These are phyloP conservation scores for Aspergillus japonicus DNA, from an alignment of 2,329 filamentous ascomycete genomes.

Conservation along the genomic window DNA sequence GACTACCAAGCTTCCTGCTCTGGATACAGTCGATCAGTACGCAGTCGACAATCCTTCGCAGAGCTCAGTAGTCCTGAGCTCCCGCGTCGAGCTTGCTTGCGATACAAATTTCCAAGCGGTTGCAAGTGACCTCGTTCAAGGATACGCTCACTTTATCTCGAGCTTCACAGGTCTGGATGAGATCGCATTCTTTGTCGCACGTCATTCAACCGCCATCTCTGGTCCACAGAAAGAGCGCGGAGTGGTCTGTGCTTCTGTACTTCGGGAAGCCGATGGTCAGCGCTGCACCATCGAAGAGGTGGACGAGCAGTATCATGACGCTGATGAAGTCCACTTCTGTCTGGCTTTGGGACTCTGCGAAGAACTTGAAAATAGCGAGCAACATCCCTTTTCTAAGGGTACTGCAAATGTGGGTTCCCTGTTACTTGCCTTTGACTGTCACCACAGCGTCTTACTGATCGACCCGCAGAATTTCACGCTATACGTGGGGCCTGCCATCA, in stretches of 20 bases:
- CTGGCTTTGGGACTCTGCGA: slow-evolving; percentile 17
- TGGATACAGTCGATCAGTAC: slow-evolving; percentile 29
- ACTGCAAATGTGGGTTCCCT: slow-evolving; percentile 16
- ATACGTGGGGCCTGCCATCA: slow-evolving; percentile 8
- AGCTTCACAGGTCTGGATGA: slow-evolving; percentile 28
- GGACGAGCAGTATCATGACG: slow-evolving; percentile 11
- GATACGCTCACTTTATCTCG: slow-evolving; percentile 28
- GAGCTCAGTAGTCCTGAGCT: slow-evolving; percentile 8
- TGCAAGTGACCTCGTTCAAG: slow-evolving; percentile 18
- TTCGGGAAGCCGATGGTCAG: neutral
- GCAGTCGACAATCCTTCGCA: slow-evolving; percentile 11
- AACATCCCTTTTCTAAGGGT: neutral
- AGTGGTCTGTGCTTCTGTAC: slow-evolving; percentile 17
- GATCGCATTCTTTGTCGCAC: slow-evolving; percentile 22
- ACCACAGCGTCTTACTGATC: slow-evolving; percentile 10
- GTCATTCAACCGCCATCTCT: slow-evolving; percentile 7
- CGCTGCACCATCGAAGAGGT: slow-evolving; percentile 14
- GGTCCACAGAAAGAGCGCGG: slow-evolving; percentile 3
- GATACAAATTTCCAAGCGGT: slow-evolving; percentile 8
- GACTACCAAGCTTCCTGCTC: slow-evolving; percentile 26
- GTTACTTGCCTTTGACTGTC: neutral
- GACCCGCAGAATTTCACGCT: slow-evolving; percentile 18
- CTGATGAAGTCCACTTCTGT: slow-evolving; percentile 23
- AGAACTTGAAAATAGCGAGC: slow-evolving; percentile 20
- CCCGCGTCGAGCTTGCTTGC: slow-evolving; percentile 14